Evolutionary conservation across 129 eudicot genomes (phyloP), one percentile per base, ranked within the genome.

Genomic region (Kitagawia praeruptora): DNA sequence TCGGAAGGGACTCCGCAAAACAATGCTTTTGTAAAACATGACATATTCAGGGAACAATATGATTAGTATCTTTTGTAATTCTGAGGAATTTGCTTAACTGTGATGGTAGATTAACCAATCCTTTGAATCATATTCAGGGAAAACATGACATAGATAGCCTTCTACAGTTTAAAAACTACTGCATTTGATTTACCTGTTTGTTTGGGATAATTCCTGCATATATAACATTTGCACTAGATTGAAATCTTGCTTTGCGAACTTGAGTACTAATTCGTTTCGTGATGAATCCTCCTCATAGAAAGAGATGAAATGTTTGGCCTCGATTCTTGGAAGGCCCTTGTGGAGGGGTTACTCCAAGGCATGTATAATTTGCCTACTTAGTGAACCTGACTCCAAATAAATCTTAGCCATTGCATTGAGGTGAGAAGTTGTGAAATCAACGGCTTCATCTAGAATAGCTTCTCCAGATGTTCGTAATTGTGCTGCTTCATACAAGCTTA

Each of bases 241-340:
- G 47, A 28, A 85, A 34, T 85, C 87, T 15, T 78, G 16, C 67
- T 85, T 81, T 44, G 87, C 84, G 0, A 85, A 58, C 31, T 53
- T 66, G 16, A 85, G 70, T 12, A 85, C 77, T 9, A 31, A 0
- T 16, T 78, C 67, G 37, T 85, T 40, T 42, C 23, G 74, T 0
- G 63, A 81, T 25, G 34, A 42, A 27, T 81, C 82, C 15, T 77
- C 53, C 54, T 85, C 82, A 16, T 81, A 85, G 3, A 61, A 10
- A 2, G 77, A 70, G 42, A 85, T 85, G 77, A 41, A 81, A 4
- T 61, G 31, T 9, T 78, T 80, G 21, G 84, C 79, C 70, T 85
- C n/a, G n/a, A n/a, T n/a, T 81, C 85, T 71, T 6, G 85, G 82
- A 38, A 73, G 16, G 5, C 84, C 84, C 42, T 37, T 64, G 73